These are phyloP conservation scores for Globisporangium emineosum DNA, from an alignment of 352 stramenopile genomes.

Conservation along the genomic window DNA sequence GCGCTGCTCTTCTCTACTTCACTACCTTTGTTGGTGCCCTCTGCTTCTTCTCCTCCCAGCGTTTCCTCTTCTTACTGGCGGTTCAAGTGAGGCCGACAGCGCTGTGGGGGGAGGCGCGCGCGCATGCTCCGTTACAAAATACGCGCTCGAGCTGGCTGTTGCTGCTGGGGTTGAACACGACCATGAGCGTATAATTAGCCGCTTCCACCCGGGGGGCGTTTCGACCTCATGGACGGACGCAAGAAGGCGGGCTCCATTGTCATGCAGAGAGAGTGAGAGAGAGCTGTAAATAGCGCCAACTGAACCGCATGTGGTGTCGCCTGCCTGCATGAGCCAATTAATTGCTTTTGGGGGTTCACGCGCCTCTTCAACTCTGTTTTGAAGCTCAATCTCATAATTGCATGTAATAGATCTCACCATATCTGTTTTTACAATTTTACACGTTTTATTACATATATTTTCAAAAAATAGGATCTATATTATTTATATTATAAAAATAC, in stretches of 20 bases:
- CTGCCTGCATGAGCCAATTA: neutral
- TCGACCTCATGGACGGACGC: neutral
- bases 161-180: neutral
- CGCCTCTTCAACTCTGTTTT: neutral
- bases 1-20: neutral
- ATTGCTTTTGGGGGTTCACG: neutral
- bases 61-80: conserved; percentile 6
- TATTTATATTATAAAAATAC: neutral
- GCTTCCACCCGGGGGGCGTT: neutral
- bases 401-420: neutral
- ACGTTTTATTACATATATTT: neutral
- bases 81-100: neutral
- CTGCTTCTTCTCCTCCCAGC: neutral
- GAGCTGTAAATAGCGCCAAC: neutral
- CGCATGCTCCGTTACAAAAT: conserved; percentile 9
- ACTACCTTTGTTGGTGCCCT: neutral
- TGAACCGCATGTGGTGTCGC: neutral
- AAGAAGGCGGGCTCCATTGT: neutral
- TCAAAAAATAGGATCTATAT: neutral
- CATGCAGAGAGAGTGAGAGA: neutral
- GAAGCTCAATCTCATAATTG: neutral
- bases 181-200: neutral
- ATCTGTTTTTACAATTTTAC: neutral
- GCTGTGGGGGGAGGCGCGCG: neutral
- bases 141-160: neutral